Evolutionary conservation across 1,139 yeast genomes (phyloP), one percentile per base, ranked within the genome.

Genomic region (Hyphopichia pseudoburtonii): DNA sequence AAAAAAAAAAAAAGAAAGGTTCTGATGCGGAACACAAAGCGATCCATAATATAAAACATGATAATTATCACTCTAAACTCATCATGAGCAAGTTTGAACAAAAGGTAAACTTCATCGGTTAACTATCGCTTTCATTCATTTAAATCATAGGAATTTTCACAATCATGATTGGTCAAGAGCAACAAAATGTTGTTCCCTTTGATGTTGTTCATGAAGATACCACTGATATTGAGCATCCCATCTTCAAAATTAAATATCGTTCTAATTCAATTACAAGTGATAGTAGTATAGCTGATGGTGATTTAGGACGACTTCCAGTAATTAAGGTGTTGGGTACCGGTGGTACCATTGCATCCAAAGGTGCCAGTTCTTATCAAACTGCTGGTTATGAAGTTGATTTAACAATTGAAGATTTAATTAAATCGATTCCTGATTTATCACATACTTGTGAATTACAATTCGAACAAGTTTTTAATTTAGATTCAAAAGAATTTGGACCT

Each of bases 341-440:
- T 8, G 88, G 88, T 11, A 82, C 88, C 3, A 82, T 82, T 47
- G 87, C 87, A 1, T 78, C 86, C 1, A 80, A 79, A 50, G 86
- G 85, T 0, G 56, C 66, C 1, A 54, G 69, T 11, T 64, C 79
- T 1, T 70, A 79, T 21, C 79, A 78, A 41, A 81, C 87, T 2
- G 85, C 86, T 1, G 87, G 86, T 1, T 82, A 82, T 52, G 68
- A 77, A 39, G 86, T 82, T 2, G 87, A 80, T 53, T 61, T 82
- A 45, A 77, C 86, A 10, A 78, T 81, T 38, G 83, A 80, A 46
- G 85, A 81, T 41, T 63, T 82, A 47, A 60, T 80, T 31, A 62
- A 66, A 22, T 59, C 76, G 7, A 79, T 82, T 34, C 88, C 88
- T 3, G 87, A 81, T 46, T 65, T 82, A 27, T 72, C 83, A 0